Evolutionary conservation across 1,284 basidiomycete genomes (phyloP), one percentile per base, ranked within the genome.

Genomic region (Papiliotrema nemorosa): DNA sequence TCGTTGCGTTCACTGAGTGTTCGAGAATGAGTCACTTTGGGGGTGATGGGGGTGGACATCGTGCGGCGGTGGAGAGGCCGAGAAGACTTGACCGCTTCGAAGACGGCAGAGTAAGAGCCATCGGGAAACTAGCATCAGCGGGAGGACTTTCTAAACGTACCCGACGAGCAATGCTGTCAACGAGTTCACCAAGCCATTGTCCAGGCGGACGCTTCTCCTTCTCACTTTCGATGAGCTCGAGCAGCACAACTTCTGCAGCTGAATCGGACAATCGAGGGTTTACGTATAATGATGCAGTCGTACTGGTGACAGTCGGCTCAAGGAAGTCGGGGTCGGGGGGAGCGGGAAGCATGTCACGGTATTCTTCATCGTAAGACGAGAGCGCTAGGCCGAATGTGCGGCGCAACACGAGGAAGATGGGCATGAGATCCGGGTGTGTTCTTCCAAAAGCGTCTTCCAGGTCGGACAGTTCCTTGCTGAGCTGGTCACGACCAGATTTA

Each of bases 401-500:
- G 3, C 70, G 60, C 10, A 71, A 53, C 2, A 63, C 47, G 10
- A 73, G 57, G 54, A 70, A 73, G 6, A 60, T 53, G 2, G 70
- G 69, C 12, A 73, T 31, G 10, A 73, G 55, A 2, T 44, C 48
- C 0, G 58, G 55, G 1, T 62, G 31, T 59, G 53, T 1, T 51
- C 26, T 0, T n/a, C n/a, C n/a, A 66, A 69, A 43, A 1, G 66
- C 54, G 16, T 62, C 41, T 49, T 75, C 73, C 38, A 75, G 72
- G 45, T 75, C 73, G n/a, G 62, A 62, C 7, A 75, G 50, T 42
- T 75, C 73, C 46, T 69, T 71, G 20, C 64, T 54, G 0, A 75
- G 54, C 34, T 63, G 60, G 13, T 72, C 71, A 9, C 71, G 60
- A 1, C 73, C 73, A 2, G 63, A 58, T 44, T 72, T 72, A 21